Percentiles rank a stretch among this genome's conserved stretches.
phyloP scores from a whole-genome alignment of 352 stramenopile genomes.

The Peronospora tabacina region DNA sequence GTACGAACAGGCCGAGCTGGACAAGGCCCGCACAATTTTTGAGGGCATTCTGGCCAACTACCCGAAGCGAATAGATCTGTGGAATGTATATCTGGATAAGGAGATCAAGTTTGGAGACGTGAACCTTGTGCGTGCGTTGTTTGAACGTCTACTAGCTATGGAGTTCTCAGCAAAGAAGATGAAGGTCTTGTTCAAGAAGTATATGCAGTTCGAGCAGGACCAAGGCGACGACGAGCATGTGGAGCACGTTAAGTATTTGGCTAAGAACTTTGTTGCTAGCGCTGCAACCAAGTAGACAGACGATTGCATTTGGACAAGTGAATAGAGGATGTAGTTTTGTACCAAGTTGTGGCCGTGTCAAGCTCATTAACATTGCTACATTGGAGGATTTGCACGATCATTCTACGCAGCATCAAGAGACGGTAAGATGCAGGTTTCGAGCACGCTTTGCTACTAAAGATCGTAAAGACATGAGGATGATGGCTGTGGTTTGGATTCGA shows the following conservation, averaged over 20 bases:
- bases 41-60: conserved; percentile 92
- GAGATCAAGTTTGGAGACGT: conserved; percentile 91
- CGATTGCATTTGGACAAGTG: conserved; percentile 18
- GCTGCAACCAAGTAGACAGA: conserved; percentile 39
- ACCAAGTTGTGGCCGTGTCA: background rate
- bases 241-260: conserved; percentile 91
- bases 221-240: conserved; percentile 84
- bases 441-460: conserved; percentile 15
- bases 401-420: conserved; percentile 9
- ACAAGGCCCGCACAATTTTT: conserved; percentile 94
- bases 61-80: conserved; percentile 93
- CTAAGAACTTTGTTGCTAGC: conserved; percentile 88
- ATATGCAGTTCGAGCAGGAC: conserved; percentile 89
- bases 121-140: conserved; percentile 80
- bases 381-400: conserved; percentile 22
- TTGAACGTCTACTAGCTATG: conserved; percentile 88
- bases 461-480: conserved; percentile 11
- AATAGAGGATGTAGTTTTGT: conserved; percentile 35
- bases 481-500: background rate
- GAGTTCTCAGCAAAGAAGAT: conserved; percentile 96
- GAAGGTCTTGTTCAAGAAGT: conserved; percentile 98
- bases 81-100: conserved; percentile 96
- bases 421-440: conserved; percentile 2
- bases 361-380: conserved; percentile 7
- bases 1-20: conserved; percentile 89